Conservation (phyloP, 805 yeast genomes). For the Teunomyces aglyptinius region DNA sequence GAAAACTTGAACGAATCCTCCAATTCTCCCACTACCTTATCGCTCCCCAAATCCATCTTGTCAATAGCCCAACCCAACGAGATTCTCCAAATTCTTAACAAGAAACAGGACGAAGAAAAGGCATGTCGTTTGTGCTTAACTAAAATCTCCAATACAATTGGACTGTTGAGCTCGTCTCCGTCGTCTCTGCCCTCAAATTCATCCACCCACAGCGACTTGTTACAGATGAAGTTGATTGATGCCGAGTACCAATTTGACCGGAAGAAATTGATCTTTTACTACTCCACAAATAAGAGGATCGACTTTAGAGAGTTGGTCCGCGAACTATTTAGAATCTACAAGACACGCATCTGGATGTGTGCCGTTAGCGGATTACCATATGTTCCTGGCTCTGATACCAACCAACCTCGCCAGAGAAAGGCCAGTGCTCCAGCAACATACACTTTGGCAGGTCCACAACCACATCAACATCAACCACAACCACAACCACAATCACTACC, state of each 20-base stretch:
- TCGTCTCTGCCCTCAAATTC: slow-evolving; percentile 2
- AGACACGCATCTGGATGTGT: slow-evolving; percentile 81
- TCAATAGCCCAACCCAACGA: slow-evolving; percentile 63
- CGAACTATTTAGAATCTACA: slow-evolving; percentile 71
- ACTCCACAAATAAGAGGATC: slow-evolving; percentile 52
- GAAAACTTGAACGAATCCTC: slow-evolving; percentile 18
- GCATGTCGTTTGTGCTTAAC: slow-evolving; percentile 61
- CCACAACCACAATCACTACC: not conserved
- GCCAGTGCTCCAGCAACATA: slow-evolving; percentile 1
- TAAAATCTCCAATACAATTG: slow-evolving; percentile 47
- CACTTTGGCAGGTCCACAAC: not conserved
- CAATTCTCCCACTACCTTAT: slow-evolving; percentile 33
- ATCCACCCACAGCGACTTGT: slow-evolving; percentile 25
- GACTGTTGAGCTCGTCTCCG: slow-evolving; percentile 6
- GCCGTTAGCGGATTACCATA: slow-evolving; percentile 54
- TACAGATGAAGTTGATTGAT: slow-evolving; percentile 59
- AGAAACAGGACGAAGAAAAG: slow-evolving; percentile 66
- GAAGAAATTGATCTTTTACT: slow-evolving; percentile 69
- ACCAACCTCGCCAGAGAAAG: not conserved
- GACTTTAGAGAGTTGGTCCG: slow-evolving; percentile 73
- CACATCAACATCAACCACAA: not conserved
- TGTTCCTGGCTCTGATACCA: not conserved
- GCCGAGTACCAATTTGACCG: slow-evolving; percentile 83
- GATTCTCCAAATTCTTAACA: slow-evolving; percentile 54
- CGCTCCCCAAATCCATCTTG: slow-evolving; percentile 66